Evolutionary conservation across 441 rosid genomes (phyloP), one percentile per base, ranked within the genome.

Genomic region (Gossypium schwendimanii): DNA sequence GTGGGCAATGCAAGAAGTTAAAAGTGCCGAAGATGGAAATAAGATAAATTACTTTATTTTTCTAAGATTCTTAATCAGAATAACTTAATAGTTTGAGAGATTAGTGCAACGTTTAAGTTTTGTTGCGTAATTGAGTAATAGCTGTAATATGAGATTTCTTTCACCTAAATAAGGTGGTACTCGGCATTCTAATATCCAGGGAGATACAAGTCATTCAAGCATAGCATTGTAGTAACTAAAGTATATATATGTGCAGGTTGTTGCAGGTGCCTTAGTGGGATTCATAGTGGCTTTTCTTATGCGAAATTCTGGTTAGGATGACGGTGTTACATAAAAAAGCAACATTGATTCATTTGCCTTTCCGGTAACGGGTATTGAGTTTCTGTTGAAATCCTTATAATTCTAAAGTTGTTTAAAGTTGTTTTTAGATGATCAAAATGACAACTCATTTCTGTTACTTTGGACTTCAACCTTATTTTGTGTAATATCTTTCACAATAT

Each of bases 261-360:
- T 84, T 65, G 97, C 86, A 5, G 98, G 98, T 53, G 84, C 89
- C 11, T 15, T 89, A 8, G 72, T 91, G 86, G 98, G 98, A 69
- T 83, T 87, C 74, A 54, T 91, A 45, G 92, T 92, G 24, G 94
- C 89, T 0, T 89, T 79, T 79, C 75, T 92, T 76, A 91, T 87
- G 94, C 85, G 94, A 82, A 84, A 64, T 73, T 79, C 85, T 5
- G 61, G 84, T 71, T 89, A 90, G 81, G 78, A 44, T 24, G 6
- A 44, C 49, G 3, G 11, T 44, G 15, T 31, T 9, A 6, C 31
- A 21, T 9, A 28, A 28, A 28, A 7, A 47, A 39, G 14, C 68
- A 14, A 41, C 49, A 14, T 28, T 4, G 12, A 73, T 75, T 62
- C 17, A 60, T 73, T 69, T 23, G 7, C 70, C 3, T 5, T n/a